phyloP scores from a whole-genome alignment of 208 protist genomes.

The Trypanosoma scelopori region DNA sequence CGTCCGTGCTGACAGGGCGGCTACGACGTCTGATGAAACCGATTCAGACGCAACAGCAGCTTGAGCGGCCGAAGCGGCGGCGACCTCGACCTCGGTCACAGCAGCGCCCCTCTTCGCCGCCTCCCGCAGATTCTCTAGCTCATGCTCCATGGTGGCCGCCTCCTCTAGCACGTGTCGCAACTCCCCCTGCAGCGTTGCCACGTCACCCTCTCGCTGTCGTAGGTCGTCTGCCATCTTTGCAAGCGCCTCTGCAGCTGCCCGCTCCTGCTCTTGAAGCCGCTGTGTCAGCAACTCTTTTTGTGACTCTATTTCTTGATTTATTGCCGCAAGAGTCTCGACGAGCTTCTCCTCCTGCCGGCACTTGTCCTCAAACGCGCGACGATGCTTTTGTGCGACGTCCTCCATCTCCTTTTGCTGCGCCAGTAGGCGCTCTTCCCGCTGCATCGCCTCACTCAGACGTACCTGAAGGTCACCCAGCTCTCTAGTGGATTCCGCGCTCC shows the following conservation, averaged over 20 bases:
- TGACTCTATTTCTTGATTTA: conserved; percentile 21
- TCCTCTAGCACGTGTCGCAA: conserved; percentile 5
- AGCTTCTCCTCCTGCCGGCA: conserved; percentile 54
- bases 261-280: conserved; percentile 2
- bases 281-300: conserved; percentile 8
- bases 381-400: conserved; percentile 49
- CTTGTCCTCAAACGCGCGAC: conserved; percentile 74
- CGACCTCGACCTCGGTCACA: too few relatives aligned
- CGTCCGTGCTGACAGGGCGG: conserved; percentile 4
- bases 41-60: too few relatives aligned
- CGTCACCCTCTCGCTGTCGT: conserved; percentile 9
- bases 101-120: too few relatives aligned
- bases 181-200: not conserved
- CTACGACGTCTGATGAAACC: too few relatives aligned
- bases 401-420: conserved; percentile 41
- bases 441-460: conserved; percentile 1
- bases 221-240: not conserved
- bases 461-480: conserved; percentile 20
- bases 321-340: conserved; percentile 21
- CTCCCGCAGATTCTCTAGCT: conserved; percentile 5
- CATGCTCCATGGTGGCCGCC: not conserved
- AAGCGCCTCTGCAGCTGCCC: conserved; percentile 2
- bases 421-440: conserved; percentile 26
- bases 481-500: conserved; percentile 32
- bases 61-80: too few relatives aligned